Percentiles rank a stretch among this genome's conserved stretches.
Evolutionary conservation across 2,329 filamentous ascomycete genomes (phyloP).

Genomic region (Aspergillus candidus): DNA sequence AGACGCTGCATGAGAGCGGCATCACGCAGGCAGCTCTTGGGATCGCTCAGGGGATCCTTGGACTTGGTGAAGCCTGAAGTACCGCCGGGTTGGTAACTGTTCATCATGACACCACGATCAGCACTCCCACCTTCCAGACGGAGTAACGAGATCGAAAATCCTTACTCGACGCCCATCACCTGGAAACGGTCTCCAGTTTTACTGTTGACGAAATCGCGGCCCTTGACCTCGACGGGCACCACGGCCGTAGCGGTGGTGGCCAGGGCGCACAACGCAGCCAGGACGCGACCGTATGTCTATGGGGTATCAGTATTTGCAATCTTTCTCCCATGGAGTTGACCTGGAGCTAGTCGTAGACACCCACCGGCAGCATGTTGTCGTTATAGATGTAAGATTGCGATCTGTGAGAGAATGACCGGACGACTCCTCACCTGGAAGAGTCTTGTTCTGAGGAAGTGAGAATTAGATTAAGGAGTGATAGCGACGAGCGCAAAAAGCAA

Average conservation of each 20-base stretch:
- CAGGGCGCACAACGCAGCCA: constrained; percentile 38
- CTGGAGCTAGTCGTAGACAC: constrained; percentile 4
- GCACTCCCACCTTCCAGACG: constrained; percentile 9
- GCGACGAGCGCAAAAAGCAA: constrained; percentile 6
- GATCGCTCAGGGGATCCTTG: constrained; percentile 53
- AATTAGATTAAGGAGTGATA: constrained; percentile 17
- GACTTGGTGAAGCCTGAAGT: constrained; percentile 51
- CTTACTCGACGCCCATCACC: constrained; percentile 57
- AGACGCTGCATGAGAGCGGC: constrained; percentile 58
- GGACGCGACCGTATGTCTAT: constrained; percentile 29
- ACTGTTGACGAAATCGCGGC: constrained; percentile 57
- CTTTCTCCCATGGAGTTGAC: not conserved
- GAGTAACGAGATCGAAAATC: constrained; percentile 10
- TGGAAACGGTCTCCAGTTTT: constrained; percentile 54
- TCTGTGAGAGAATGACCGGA: constrained; percentile 10
- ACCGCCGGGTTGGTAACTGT: constrained; percentile 57
- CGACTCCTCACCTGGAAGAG: constrained; percentile 16
- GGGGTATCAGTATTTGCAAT: not conserved
- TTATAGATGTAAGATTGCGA: not conserved
- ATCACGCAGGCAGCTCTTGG: constrained; percentile 55
- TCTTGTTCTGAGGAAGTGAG: constrained; percentile 1
- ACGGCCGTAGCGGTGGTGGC: constrained; percentile 47
- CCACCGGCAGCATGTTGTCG: constrained; percentile 20
- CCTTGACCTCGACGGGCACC: constrained; percentile 51
- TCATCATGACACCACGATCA: constrained; percentile 11